Conservation (phyloP, 768 basidiomycete genomes). For the Pulveroboletus sp. region DNA sequence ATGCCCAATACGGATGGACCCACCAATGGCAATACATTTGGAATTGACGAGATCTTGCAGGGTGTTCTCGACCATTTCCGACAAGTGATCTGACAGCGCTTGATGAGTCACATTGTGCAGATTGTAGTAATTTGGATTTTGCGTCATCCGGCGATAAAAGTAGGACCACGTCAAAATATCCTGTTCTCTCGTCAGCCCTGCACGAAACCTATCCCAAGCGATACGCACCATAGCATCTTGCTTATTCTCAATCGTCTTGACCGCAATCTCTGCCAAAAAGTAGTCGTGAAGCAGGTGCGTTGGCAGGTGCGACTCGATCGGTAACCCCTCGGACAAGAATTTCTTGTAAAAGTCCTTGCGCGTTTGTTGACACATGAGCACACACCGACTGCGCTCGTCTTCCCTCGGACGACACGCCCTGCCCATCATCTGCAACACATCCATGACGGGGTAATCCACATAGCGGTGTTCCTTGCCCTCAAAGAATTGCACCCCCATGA, state of each 20-base stretch:
- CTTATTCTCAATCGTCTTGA: slow-evolving; percentile 99
- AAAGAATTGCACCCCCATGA: slow-evolving; percentile 98
- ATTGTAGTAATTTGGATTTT: slow-evolving; percentile 96
- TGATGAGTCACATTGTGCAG: slow-evolving; percentile 94
- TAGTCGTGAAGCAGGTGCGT: slow-evolving; percentile 93
- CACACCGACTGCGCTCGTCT: slow-evolving; percentile 89
- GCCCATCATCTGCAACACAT: slow-evolving; percentile 99
- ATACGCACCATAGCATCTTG: slow-evolving; percentile 86
- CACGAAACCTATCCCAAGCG: neutral
- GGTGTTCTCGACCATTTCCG: slow-evolving; percentile 93
- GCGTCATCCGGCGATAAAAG: slow-evolving; percentile 96
- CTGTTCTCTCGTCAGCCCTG: slow-evolving; percentile 32
- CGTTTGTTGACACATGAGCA: slow-evolving; percentile 96
- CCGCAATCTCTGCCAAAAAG: slow-evolving; percentile 97
- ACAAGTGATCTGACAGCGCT: slow-evolving; percentile 92
- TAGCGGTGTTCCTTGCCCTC: slow-evolving; percentile 99
- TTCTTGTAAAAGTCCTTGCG: slow-evolving; percentile 99
- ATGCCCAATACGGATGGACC: slow-evolving; percentile 14
- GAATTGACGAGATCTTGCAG: slow-evolving; percentile 89
- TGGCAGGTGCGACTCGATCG: slow-evolving; percentile 93
- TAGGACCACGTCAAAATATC: slow-evolving; percentile 99
- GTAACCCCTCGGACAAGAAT: slow-evolving; percentile 94
- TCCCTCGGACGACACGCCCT: slow-evolving; percentile 89
- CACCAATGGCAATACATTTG: slow-evolving; percentile 90
- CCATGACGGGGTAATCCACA: slow-evolving; percentile 97